Evolutionary conservation across 78 protist genomes (phyloP), one percentile per base, ranked within the genome.

Genomic region (Guillardia theta): DNA sequence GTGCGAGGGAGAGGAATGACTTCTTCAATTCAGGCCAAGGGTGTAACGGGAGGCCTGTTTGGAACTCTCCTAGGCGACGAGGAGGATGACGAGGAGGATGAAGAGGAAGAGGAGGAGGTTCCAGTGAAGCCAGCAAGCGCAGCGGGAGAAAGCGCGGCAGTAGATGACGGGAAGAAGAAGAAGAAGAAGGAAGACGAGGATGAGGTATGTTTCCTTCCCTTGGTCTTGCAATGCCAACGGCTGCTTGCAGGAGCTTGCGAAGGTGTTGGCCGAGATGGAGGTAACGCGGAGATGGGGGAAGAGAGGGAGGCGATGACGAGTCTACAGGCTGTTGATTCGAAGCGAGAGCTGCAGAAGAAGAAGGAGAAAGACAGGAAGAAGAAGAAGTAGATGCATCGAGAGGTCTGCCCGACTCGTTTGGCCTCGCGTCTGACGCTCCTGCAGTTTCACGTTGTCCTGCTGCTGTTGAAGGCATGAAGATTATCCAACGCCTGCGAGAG

Each of bases 21-120:
- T n/a, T n/a, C n/a, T n/a, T n/a, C n/a, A n/a, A n/a, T n/a, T n/a
- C n/a, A n/a, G n/a, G n/a, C n/a, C n/a, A n/a, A n/a, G n/a, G n/a
- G n/a, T n/a, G n/a, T n/a, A n/a, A n/a, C 39, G 33, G 90, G 90
- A 0, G 90, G 90, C 90, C 19, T 24, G 37, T 78, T 43, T 50
- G 90, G 90, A 6, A 48, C 24, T 18, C 90, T 78, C 43, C 1
- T 78, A 18, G 90, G 18, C 90, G 48, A 1, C 48, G 90, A 78
- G 90, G 90, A 78, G n/a, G n/a, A n/a, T 18, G 90, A 78, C 41
- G 90, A 78, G 90, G 90, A 78, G 90, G 90, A 78, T 6, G 48
- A 78, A 10, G 90, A 78, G 4, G 90, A 78, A 48, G 50, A 24
- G 48, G 33, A 64, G 80, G 80, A 64, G 80, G 10, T 18, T 53